A percentile compares a stretch with the other conserved stretches of the same genome.
phyloP scores from a whole-genome alignment of 352 stramenopile species.

The Globisporangium emineosum region DNA sequence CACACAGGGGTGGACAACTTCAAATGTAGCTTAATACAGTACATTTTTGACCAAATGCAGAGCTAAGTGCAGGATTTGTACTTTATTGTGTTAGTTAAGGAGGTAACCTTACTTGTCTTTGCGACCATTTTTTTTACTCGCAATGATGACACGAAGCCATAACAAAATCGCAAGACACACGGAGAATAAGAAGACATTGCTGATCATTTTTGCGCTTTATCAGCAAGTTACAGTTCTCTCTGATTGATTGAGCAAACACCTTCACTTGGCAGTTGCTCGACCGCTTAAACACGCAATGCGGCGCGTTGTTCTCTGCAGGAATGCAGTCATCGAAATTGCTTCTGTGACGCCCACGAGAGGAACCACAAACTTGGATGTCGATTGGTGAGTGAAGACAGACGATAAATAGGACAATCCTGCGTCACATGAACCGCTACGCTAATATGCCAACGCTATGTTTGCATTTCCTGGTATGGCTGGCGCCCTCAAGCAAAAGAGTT shows the following conservation, averaged over 20 bases:
- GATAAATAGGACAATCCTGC: neutral
- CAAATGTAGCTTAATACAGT: neutral
- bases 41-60: neutral
- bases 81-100: neutral
- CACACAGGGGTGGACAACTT: neutral
- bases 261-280: neutral
- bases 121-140: neutral
- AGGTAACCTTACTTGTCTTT: neutral
- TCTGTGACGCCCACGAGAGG: neutral
- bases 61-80: neutral
- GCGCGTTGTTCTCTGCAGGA: too few relatives aligned
- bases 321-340: neutral
- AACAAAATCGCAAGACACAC: neutral
- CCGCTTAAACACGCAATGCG: neutral
- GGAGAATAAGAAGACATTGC: too few relatives aligned
- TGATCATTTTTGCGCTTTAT: neutral
- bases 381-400: neutral
- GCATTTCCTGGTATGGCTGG: too few relatives aligned
- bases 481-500: too few relatives aligned
- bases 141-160: neutral
- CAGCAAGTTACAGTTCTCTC: neutral
- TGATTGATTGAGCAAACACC: neutral
- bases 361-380: neutral
- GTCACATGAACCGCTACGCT: neutral
- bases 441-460: neutral